Conservation (phyloP, 2,329 filamentous ascomycete genomes). For the Phaeophleospora eucalypticola region DNA sequence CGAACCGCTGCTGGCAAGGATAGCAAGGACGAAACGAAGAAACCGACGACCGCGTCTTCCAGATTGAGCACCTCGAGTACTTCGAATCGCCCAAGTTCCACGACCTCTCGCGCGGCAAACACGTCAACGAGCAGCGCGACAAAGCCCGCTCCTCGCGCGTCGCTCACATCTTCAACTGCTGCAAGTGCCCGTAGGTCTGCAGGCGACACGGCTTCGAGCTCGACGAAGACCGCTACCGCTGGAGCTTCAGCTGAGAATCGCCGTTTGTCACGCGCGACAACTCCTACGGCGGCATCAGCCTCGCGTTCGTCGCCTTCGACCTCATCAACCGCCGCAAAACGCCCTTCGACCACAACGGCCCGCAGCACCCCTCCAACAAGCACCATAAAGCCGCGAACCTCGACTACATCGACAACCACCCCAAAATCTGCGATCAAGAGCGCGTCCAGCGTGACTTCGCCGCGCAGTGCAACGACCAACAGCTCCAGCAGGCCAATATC, state of each 20-base stretch:
- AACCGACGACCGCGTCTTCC: conserved; percentile 9
- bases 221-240: neutral
- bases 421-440: neutral
- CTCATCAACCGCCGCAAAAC: conserved; percentile 12
- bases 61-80: conserved; percentile 7
- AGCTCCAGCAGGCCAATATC: conserved; percentile 19
- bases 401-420: neutral
- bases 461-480: conserved; percentile 7
- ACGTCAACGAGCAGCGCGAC: conserved; percentile 14
- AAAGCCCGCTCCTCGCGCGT: neutral
- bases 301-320: conserved; percentile 11
- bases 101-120: conserved; percentile 3
- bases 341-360: conserved; percentile 8
- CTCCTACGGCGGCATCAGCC: conserved; percentile 10
- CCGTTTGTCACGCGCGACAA: conserved; percentile 4
- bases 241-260: conserved; percentile 7
- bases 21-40: conserved; percentile 12
- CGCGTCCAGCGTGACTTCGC: conserved; percentile 1
- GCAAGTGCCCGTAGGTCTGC: neutral
- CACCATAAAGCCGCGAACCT: conserved; percentile 7
- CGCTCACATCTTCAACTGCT: neutral
- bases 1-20: neutral
- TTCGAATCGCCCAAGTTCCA: neutral
- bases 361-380: conserved; percentile 4
- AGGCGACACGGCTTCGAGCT: neutral